phyloP scores from a whole-genome alignment of 78 protist species.

The Diacronema lutheri region DNA sequence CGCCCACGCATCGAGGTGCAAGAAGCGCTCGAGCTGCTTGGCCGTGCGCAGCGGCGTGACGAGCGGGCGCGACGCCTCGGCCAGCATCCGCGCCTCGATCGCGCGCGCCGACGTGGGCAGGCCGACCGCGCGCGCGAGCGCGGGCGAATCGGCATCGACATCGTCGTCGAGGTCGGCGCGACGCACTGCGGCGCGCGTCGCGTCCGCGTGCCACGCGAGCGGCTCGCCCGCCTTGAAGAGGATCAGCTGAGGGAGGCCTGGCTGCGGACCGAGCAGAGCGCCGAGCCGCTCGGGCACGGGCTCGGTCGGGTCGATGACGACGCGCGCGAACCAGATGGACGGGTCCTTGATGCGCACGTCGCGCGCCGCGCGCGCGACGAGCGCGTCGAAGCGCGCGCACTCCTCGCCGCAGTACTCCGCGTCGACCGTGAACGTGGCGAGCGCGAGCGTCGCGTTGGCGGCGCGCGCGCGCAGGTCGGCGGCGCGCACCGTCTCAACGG shows the following conservation, averaged over 20 bases:
- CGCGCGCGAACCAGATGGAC: no score
- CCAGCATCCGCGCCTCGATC: not conserved
- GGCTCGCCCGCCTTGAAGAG: slow-evolving; percentile 1
- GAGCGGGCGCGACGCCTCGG: not conserved
- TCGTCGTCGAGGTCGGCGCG: not conserved
- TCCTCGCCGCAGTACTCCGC: no score
- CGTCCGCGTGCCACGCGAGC: not conserved
- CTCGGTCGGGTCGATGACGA: no score
- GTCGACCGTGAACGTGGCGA: no score
- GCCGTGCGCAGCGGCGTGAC: not conserved
- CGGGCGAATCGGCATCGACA: no score
- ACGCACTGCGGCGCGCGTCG: not conserved
- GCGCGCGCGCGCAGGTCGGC: no score
- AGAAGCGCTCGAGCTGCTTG: slow-evolving; percentile 1
- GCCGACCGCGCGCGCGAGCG: not conserved
- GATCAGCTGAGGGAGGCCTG: not conserved
- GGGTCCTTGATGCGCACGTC: no score
- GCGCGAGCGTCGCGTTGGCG: no score
- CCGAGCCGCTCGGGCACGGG: no score
- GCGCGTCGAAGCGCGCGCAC: no score
- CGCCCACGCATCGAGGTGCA: not conserved
- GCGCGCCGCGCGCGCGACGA: no score
- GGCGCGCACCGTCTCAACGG: no score
- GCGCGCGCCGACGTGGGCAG: not conserved
- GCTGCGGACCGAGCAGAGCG: not conserved